phyloP scores from a whole-genome alignment of 78 protist genomes.

The Cyanophora paradoxa region DNA sequence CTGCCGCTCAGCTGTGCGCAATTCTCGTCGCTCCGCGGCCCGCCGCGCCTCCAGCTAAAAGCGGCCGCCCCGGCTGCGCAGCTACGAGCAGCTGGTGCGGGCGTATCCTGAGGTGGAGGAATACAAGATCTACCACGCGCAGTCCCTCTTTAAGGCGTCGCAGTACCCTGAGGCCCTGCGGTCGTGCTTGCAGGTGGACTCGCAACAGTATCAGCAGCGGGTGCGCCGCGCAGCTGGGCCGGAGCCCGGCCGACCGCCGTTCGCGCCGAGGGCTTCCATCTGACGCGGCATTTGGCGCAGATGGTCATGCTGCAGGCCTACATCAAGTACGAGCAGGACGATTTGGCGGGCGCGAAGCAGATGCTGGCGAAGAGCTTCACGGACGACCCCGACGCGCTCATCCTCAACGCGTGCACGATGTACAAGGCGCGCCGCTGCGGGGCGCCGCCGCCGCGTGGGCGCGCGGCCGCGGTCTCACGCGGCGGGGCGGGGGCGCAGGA shows the following conservation, averaged over 20 bases:
- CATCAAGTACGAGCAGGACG: slow-evolving; percentile 61
- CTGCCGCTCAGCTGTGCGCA: slow-evolving; percentile 40
- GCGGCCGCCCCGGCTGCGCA: not conserved
- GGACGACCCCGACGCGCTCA: slow-evolving; percentile 47
- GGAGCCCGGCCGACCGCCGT: too few species aligned
- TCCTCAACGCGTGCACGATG: slow-evolving; percentile 41
- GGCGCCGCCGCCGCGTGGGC: not conserved
- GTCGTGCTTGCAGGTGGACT: slow-evolving; percentile 11
- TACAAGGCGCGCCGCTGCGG: slow-evolving; percentile 22
- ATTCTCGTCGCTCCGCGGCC: not conserved
- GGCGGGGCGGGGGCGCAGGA: too few species aligned
- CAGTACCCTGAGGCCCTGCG: slow-evolving; percentile 47
- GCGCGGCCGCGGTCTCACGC: too few species aligned
- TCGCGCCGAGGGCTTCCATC: too few species aligned
- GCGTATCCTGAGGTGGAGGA: slow-evolving; percentile 46
- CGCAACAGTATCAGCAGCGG: not conserved
- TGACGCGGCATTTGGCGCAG: too few species aligned
- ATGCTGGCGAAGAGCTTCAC: slow-evolving; percentile 27
- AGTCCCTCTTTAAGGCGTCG: slow-evolving; percentile 60
- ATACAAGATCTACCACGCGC: slow-evolving; percentile 60
- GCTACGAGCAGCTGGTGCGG: too few species aligned
- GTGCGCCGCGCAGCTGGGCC: too few species aligned
- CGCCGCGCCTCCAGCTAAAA: not conserved
- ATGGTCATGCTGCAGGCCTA: slow-evolving; percentile 42
- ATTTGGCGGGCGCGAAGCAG: slow-evolving; percentile 21